A percentile compares a stretch with the other conserved stretches of the same genome.
Evolutionary conservation across 192 early-diverging fungal genomes (phyloP).

Genomic region (Jimgerdemannia flammicorona): DNA sequence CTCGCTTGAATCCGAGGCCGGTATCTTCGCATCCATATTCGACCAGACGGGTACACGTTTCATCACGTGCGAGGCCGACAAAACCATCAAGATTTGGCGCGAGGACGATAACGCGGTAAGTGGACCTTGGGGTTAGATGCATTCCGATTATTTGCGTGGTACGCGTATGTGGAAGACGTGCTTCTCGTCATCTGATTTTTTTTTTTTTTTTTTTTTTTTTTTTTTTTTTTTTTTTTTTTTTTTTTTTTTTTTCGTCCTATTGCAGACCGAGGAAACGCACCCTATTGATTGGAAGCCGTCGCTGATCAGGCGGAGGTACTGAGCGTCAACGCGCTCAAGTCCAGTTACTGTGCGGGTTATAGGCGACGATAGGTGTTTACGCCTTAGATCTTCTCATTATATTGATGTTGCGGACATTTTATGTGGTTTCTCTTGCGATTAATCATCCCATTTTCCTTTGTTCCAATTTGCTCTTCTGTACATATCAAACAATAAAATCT

Average conservation of each 20-base stretch:
- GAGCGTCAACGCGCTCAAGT: slow-evolving; percentile 7
- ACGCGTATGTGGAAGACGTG: not conserved
- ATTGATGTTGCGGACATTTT: not conserved
- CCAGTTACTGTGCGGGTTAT: not conserved
- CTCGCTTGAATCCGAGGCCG: slow-evolving; percentile 92
- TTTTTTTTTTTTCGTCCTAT: not conserved
- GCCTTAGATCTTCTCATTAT: not conserved
- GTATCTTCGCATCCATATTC: slow-evolving; percentile 94
- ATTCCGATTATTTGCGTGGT: not conserved
- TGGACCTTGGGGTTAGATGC: not conserved
- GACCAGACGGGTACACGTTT: slow-evolving; percentile 92
- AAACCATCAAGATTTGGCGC: slow-evolving; percentile 98
- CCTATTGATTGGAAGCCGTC: slow-evolving; percentile 53
- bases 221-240: not conserved
- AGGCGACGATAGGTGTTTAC: not conserved
- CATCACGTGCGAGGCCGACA: slow-evolving; percentile 98
- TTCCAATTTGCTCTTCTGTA: too few species aligned
- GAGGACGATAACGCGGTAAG: slow-evolving; percentile 77
- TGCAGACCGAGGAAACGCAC: slow-evolving; percentile 49
- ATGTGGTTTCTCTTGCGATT: too few species aligned
- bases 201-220: too few species aligned
- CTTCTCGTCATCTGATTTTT: not conserved
- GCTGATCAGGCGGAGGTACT: slow-evolving; percentile 41
- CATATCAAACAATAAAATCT: too few species aligned
- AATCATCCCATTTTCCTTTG: too few species aligned